Conservation (phyloP, 805 yeast species). For the Saccharomycopsis vini region DNA sequence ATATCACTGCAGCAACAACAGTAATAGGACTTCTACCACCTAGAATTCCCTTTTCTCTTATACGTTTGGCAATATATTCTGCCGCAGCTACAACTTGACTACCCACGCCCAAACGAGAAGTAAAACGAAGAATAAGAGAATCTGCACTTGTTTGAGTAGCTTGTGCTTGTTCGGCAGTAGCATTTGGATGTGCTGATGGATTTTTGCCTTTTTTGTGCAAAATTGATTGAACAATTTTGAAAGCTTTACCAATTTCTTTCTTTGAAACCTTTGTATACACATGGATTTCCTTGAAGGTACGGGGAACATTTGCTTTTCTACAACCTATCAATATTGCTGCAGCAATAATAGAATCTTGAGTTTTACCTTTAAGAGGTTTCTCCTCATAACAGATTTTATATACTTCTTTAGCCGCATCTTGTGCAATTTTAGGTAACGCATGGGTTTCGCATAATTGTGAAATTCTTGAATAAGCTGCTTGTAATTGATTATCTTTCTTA, state of each 20-base stretch:
- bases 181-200: slow-evolving; percentile 28
- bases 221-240: slow-evolving; percentile 72
- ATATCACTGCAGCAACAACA: slow-evolving; percentile 94
- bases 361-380: slow-evolving; percentile 75
- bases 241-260: slow-evolving; percentile 89
- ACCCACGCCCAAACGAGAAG: slow-evolving; percentile 85
- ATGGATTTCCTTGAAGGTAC: slow-evolving; percentile 94
- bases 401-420: slow-evolving; percentile 96
- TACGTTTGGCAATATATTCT: slow-evolving; percentile 81
- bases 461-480: slow-evolving; percentile 82
- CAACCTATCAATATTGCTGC: slow-evolving; percentile 94
- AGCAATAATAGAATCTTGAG: slow-evolving; percentile 92
- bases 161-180: slow-evolving; percentile 36
- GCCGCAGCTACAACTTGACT: slow-evolving; percentile 87
- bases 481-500: slow-evolving; percentile 77
- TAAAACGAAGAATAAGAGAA: slow-evolving; percentile 89
- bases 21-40: slow-evolving; percentile 97
- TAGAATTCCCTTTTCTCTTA: slow-evolving; percentile 84
- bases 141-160: slow-evolving; percentile 88
- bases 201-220: slow-evolving; percentile 32
- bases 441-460: slow-evolving; percentile 97
- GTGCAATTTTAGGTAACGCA: slow-evolving; percentile 88
- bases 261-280: slow-evolving; percentile 89
- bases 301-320: slow-evolving; percentile 84
- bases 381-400: slow-evolving; percentile 87